Base-by-base conservation (phyloP, 2,329 filamentous ascomycete species). In the Sclerotinia minor region DNA sequence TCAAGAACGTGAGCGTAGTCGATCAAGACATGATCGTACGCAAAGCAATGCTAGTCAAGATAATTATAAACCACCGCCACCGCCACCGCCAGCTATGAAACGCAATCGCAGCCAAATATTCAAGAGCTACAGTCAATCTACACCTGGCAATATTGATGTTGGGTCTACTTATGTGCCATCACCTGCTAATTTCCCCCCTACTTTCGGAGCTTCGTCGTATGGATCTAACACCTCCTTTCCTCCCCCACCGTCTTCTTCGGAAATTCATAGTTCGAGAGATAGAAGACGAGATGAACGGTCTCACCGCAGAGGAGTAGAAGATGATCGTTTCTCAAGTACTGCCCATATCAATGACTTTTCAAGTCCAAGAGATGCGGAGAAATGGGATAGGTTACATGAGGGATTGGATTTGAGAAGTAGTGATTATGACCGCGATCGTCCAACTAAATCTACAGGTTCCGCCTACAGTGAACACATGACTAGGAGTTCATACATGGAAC, bases 301-400 rank as follows among this genome's bases (percentile, higher is more conserved):
- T 44, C 68, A 71, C 41, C 54, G 71, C 3, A 67, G 70, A 60
- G 68, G 67, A 13, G 60, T 68, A 6, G 74, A 75, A 11, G 74
- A 75, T 4, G 73, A 75, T 13, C 65, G 49, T n/a, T 55, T 64
- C 58, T 44, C 65, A 5, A 68, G 70, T 54, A 68, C 71, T 24
- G 54, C 70, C 19, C 32, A 61, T 26, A 17, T 50, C 13, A 71
- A 68, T 38, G 74, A 76, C 9, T 73, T 76, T 52, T 74, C 71
- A 29, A 73, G 72, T 69, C 75, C 75, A 3, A 69, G 74, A 52
- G 74, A 76, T 67, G 74, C 75, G 21, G 75, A 76, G 66, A 71
- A 70, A 58, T 76, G 72, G 72, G 75, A 76, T 68, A 68, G 74
- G 9, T 70, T 73, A 15, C 70, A 73, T 41, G 74, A 67, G 17